Percentiles rank a stretch among this genome's conserved stretches.
Evolutionary conservation across 305 asterid species (phyloP).

Genomic region (Fraxinus velutina): DNA sequence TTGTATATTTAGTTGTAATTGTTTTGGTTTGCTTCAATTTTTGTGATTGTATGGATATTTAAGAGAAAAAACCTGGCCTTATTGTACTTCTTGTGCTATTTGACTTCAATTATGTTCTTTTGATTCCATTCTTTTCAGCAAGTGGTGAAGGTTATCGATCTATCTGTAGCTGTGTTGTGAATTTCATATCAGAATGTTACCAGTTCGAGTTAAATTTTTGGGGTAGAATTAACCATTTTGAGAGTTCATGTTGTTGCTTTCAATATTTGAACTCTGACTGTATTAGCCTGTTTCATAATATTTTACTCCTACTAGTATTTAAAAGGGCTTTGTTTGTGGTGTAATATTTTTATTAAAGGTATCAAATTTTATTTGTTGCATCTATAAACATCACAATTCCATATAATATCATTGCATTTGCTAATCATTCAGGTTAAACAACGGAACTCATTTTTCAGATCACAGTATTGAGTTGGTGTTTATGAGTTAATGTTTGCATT

Average conservation of each 20-base stretch:
- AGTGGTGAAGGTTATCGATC: background rate
- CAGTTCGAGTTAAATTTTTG: background rate
- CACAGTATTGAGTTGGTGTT: background rate
- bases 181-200: background rate
- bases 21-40: background rate
- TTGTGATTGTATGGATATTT: slow-evolving; percentile 2
- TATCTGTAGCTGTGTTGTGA: background rate
- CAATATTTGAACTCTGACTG: background rate
- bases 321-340: background rate
- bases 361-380: background rate
- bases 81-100: background rate
- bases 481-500: background rate
- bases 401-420: background rate
- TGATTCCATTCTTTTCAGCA: background rate
- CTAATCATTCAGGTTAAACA: background rate
- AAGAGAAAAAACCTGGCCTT: background rate
- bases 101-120: slow-evolving; percentile 23
- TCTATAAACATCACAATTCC: background rate
- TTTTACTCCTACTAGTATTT: background rate
- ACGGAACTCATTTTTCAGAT: background rate
- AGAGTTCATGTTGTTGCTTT: background rate
- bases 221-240: background rate
- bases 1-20: background rate
- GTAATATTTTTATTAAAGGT: background rate
- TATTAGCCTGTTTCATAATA: background rate